Conservation (phyloP, 331 rosid species). For the Quercus tomentella region DNA sequence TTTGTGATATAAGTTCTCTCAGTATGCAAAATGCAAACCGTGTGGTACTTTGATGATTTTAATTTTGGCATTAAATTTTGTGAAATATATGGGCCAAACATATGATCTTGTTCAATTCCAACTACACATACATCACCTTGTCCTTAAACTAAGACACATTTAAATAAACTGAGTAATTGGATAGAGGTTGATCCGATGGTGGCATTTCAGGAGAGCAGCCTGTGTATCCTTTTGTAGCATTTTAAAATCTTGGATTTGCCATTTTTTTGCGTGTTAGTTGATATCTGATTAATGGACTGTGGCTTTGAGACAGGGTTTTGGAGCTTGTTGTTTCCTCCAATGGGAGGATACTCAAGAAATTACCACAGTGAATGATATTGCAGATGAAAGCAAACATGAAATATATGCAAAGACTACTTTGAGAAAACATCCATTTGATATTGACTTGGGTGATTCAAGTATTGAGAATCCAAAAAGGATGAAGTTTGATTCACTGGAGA, state of each 20-base stretch:
- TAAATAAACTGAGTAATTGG: not conserved
- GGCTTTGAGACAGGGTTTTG: conserved; percentile 34
- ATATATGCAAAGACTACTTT: not conserved
- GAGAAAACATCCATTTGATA: not conserved
- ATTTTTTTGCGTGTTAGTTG: not conserved
- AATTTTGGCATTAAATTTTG: not conserved
- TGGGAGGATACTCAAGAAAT: conserved; percentile 18
- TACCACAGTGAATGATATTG: not conserved
- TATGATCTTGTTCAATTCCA: not conserved
- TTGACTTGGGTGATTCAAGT: not conserved
- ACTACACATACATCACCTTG: not conserved
- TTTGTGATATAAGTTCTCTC: not conserved
- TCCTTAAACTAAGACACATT: not conserved
- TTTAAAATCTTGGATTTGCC: not conserved
- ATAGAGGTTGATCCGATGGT: not conserved
- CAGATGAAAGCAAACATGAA: not conserved
- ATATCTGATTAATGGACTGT: not conserved
- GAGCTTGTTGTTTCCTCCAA: conserved; percentile 27
- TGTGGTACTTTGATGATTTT: not conserved
- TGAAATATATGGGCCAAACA: not conserved
- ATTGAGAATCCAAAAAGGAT: not conserved
- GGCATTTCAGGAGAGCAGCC: not conserved
- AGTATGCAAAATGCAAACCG: not conserved
- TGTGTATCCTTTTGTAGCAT: not conserved
- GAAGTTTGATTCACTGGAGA: not conserved